Conservation (phyloP, 768 basidiomycete genomes). For the Naematelia encephala region DNA sequence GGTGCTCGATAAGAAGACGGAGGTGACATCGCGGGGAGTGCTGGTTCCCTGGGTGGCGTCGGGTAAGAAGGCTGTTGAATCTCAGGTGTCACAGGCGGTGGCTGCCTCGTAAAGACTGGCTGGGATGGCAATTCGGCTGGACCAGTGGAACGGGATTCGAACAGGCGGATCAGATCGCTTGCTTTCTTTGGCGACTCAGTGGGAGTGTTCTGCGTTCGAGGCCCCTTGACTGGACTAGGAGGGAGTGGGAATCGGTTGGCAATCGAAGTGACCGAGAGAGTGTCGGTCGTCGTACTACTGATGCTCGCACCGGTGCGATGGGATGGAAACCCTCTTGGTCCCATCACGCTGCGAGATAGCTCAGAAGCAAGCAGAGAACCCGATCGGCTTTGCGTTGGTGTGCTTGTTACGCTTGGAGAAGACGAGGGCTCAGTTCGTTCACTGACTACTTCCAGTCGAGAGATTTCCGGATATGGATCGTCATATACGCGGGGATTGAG, state of each 20-base stretch:
- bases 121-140: constrained; percentile 2
- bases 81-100: constrained; percentile 5
- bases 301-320: background rate
- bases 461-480: constrained; percentile 8
- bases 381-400: background rate
- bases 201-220: constrained; percentile 10
- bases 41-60: background rate
- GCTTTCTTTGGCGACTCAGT: constrained; percentile 32
- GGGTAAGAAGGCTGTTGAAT: background rate
- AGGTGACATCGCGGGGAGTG: background rate
- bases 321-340: constrained; percentile 7
- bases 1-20: constrained; percentile 6
- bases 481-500: constrained; percentile 6
- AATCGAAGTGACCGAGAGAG: constrained; percentile 12
- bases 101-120: constrained; percentile 5
- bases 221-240: constrained; percentile 27
- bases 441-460: constrained; percentile 26
- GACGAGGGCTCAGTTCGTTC: constrained; percentile 36
- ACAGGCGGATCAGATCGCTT: constrained; percentile 41
- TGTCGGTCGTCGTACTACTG: background rate
- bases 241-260: constrained; percentile 33
- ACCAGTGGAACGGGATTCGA: constrained; percentile 17
- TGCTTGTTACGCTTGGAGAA: constrained; percentile 2
- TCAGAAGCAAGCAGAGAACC: background rate
- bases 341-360: background rate